phyloP scores from a whole-genome alignment of 805 yeast genomes.

The Monosporozyma servazzii region DNA sequence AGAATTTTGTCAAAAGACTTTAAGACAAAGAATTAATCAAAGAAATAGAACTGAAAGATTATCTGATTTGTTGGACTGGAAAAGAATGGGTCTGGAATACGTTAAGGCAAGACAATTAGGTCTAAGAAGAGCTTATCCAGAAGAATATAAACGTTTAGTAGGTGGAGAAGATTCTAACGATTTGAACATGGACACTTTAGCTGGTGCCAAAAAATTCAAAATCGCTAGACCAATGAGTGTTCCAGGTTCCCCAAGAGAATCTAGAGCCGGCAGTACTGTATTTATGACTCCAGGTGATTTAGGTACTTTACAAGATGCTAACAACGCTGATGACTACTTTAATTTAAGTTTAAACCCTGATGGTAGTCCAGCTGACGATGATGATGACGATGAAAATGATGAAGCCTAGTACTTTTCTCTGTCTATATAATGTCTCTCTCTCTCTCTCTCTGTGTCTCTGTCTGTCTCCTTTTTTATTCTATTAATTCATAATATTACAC shows the following conservation, averaged over 20 bases:
- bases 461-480: background rate
- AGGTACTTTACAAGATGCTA: conserved; percentile 87
- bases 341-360: conserved; percentile 28
- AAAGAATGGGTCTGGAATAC: conserved; percentile 94
- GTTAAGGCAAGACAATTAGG: conserved; percentile 90
- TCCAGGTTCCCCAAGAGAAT: conserved; percentile 84
- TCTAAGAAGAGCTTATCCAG: conserved; percentile 88
- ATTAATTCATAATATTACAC: background rate
- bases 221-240: conserved; percentile 87
- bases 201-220: conserved; percentile 45
- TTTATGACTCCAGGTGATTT: conserved; percentile 96
- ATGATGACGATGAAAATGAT: conserved; percentile 33
- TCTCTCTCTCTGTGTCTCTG: background rate
- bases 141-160: conserved; percentile 44
- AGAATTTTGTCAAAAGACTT: conserved; percentile 76
- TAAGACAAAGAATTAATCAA: conserved; percentile 96
- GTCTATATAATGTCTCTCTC: too few relatives aligned
- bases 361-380: conserved; percentile 26
- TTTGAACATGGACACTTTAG: conserved; percentile 24
- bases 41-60: conserved; percentile 94
- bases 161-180: conserved; percentile 25
- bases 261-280: conserved; percentile 34
- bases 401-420: conserved; percentile 8
- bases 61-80: conserved; percentile 92
- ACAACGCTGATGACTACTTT: conserved; percentile 72